Base-by-base conservation (phyloP, 2,329 filamentous ascomycete species). In the Cercospora beticola region DNA sequence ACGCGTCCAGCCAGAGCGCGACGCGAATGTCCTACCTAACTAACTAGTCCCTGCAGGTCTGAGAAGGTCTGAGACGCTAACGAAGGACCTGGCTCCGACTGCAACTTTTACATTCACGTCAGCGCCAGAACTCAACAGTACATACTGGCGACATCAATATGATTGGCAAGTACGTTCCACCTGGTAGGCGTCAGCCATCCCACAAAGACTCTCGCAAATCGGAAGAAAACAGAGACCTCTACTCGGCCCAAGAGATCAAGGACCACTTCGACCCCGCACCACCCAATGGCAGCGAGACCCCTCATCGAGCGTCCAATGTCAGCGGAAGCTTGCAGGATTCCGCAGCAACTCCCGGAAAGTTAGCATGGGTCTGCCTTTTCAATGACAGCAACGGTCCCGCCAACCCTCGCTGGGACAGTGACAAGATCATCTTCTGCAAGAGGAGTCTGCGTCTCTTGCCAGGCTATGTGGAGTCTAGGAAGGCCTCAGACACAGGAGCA, bases 401-500 rank as follows among this genome's bases (percentile, higher is more conserved):
- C 10, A 76, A 78, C 67, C 76, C 76, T 4, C 64, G 71, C 23
- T 78, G 74, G 74, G 61, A 70, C 4, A 33, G 49, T 4, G 75
- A 77, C 54, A 65, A 73, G 3, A 74, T 75, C 62, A 71, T 79
- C 57, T 77, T 74, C 69, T 75, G 73, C 61, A 77, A 78, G 62
- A 74, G 74, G 4, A 77, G 72, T 56, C 67, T 78, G 23, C 70
- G 74, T 5, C 57, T 78, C 2, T 66, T 78, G 14, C 75, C 75
- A 5, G 65, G 26, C 31, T 23, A 36, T 4, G n/a, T 40, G 36
- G 36, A 40, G 6, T 7, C 36, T 40, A n/a, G n/a, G 14, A n/a
- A 40, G 36, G 14, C n/a, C 8, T 40, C 36, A n/a, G 36, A 40
- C 6, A 40, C 57, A 9, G n/a, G 12, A 26, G 14, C 58, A 26